Conservation (phyloP, 2,329 filamentous ascomycete species). For the Capronia americana region DNA sequence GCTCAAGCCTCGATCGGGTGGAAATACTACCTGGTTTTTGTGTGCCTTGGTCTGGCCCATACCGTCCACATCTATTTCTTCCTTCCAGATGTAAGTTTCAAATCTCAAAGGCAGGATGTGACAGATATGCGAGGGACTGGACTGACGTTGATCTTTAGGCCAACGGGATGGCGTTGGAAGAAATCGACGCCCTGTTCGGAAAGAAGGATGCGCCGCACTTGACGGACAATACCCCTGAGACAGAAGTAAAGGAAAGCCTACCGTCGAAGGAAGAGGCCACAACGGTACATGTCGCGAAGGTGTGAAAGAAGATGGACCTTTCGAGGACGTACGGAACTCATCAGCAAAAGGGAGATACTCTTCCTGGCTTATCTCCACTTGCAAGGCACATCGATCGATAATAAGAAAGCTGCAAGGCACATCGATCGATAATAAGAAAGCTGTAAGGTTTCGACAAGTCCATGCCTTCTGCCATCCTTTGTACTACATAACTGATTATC, state of each 20-base stretch:
- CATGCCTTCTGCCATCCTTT: too few species aligned
- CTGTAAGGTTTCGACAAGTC: too few species aligned
- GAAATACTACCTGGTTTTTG: conserved; percentile 50
- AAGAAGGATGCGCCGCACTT: background rate
- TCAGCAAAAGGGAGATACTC: background rate
- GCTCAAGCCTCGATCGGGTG: conserved; percentile 44
- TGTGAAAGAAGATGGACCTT: background rate
- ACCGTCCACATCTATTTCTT: conserved; percentile 44
- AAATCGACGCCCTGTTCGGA: conserved; percentile 12
- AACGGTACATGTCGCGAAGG: background rate
- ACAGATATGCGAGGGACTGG: background rate
- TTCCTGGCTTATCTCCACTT: background rate
- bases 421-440: too few species aligned
- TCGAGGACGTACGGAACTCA: background rate
- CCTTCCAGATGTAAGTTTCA: conserved; percentile 42
- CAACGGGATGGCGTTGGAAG: conserved; percentile 9
- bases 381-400: too few species aligned
- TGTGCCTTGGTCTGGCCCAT: conserved; percentile 42
- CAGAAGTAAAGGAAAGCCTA: background rate
- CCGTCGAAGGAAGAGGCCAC: background rate
- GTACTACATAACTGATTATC: too few species aligned
- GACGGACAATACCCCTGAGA: background rate
- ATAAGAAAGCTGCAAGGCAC: too few species aligned
- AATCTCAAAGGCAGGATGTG: background rate
- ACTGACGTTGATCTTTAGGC: conserved; percentile 1